Conservation (phyloP, 805 yeast genomes). For the Kodamaea kaohsiungensis region DNA sequence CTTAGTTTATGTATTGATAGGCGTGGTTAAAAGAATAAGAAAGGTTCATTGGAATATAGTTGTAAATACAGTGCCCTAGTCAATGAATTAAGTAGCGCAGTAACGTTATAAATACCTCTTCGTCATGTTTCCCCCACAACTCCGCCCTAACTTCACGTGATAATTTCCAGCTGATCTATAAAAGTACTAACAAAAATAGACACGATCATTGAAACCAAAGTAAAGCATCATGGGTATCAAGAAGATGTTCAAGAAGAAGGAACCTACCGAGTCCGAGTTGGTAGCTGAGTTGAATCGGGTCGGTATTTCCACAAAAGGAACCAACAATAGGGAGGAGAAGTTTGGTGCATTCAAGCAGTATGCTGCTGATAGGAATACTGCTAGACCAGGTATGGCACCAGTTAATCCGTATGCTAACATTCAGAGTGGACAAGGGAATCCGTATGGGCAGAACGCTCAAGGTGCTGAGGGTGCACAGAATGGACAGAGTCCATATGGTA, state of each 20-base stretch:
- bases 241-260: conserved; percentile 49
- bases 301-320: conserved; percentile 23
- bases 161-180: not conserved
- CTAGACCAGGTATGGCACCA: conserved; percentile 40
- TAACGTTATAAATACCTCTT: too few relatives aligned
- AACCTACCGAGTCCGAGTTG: conserved; percentile 50
- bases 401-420: conserved; percentile 44
- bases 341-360: conserved; percentile 52
- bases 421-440: conserved; percentile 6
- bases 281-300: conserved; percentile 37
- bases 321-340: conserved; percentile 41
- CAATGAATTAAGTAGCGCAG: too few relatives aligned
- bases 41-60: not conserved
- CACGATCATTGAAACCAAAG: not conserved
- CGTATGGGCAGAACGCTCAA: conserved; percentile 4
- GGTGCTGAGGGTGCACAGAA: not conserved
- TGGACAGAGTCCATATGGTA: not conserved
- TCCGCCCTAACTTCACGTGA: not conserved
- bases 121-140: not conserved
- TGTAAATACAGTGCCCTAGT: too few relatives aligned
- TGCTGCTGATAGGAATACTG: conserved; percentile 44
- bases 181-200: not conserved
- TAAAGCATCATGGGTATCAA: conserved; percentile 41
- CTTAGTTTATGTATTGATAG: too few relatives aligned
- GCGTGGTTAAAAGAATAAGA: not conserved